phyloP scores from a whole-genome alignment of 768 basidiomycete genomes.

The Termitomyces sp. region DNA sequence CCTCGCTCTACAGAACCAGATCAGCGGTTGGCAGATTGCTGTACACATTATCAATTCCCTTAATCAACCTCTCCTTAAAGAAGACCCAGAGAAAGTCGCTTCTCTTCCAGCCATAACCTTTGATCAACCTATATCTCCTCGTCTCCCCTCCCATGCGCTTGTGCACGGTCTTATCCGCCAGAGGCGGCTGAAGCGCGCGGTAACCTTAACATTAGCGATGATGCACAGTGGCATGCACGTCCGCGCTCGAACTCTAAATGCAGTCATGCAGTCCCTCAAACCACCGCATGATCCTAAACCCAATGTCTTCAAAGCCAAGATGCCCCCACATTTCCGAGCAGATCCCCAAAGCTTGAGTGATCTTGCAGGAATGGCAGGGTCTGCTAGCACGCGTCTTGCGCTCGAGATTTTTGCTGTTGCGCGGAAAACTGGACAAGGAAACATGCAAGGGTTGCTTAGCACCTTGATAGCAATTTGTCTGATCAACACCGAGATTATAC shows the following conservation, averaged over 20 bases:
- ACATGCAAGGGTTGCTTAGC: conserved; percentile 57
- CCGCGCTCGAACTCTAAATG: conserved; percentile 44
- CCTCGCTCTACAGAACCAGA: conserved; percentile 28
- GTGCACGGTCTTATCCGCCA: conserved; percentile 63
- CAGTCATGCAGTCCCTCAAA: conserved; percentile 29
- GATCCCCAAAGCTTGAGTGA: conserved; percentile 24
- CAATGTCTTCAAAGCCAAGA: conserved; percentile 6
- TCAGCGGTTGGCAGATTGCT: conserved; percentile 43
- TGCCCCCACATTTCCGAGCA: conserved; percentile 11
- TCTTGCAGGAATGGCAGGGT: conserved; percentile 27
- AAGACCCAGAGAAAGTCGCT: conserved; percentile 18
- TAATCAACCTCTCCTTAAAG: conserved; percentile 31
- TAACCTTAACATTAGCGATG: conserved; percentile 43
- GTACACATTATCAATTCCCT: conserved; percentile 46
- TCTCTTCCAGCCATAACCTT: conserved; percentile 40
- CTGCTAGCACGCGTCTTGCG: conserved; percentile 43
- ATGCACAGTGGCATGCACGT: conserved; percentile 49
- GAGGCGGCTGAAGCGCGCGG: conserved; percentile 37
- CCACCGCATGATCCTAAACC: conserved; percentile 13
- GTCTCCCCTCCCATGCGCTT: conserved; percentile 57
- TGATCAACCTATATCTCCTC: conserved; percentile 46
- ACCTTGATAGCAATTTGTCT: conserved; percentile 59
- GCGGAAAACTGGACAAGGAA: conserved; percentile 46
- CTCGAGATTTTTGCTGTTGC: conserved; percentile 49
- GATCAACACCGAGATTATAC: conserved; percentile 73